Conservation (phyloP, 768 basidiomycete genomes). For the Trametes cubensis region DNA sequence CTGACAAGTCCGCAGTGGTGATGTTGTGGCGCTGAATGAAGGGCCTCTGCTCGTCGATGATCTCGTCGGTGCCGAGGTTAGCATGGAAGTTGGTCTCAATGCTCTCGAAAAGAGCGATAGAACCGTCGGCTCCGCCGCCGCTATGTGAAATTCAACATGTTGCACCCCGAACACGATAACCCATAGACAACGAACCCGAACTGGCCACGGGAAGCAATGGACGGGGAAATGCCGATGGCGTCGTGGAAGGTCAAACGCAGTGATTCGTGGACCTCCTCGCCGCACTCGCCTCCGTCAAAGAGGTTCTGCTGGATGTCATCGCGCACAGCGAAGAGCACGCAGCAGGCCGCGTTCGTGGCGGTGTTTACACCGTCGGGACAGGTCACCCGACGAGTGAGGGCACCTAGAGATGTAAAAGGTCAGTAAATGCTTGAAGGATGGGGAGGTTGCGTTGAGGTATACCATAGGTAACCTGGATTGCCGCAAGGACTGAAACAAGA, state of each 20-base stretch:
- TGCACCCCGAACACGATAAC: background rate
- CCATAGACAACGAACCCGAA: slow-evolving; percentile 2
- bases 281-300: slow-evolving; percentile 38
- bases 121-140: slow-evolving; percentile 33
- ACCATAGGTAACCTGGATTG: slow-evolving; percentile 24
- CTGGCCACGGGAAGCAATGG: slow-evolving; percentile 9
- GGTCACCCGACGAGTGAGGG: slow-evolving; percentile 23
- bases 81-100: slow-evolving; percentile 32
- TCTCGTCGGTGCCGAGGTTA: slow-evolving; percentile 32
- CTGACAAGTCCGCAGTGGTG: slow-evolving; percentile 29
- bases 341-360: slow-evolving; percentile 19
- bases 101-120: slow-evolving; percentile 28
- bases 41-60: slow-evolving; percentile 27
- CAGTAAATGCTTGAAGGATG: background rate
- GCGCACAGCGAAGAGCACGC: slow-evolving; percentile 16
- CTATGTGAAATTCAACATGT: background rate
- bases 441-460: background rate
- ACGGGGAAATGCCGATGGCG: slow-evolving; percentile 25
- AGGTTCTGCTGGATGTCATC: slow-evolving; percentile 35
- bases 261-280: slow-evolving; percentile 36
- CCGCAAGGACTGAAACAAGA: slow-evolving; percentile 11
- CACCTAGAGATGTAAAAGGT: slow-evolving; percentile 1
- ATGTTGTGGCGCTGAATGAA: slow-evolving; percentile 28
- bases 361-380: slow-evolving; percentile 22
- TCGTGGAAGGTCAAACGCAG: slow-evolving; percentile 33